These are phyloP conservation scores for Xerocomus amazonicus DNA, from an alignment of 1,284 basidiomycete genomes.

Conservation along the genomic window DNA sequence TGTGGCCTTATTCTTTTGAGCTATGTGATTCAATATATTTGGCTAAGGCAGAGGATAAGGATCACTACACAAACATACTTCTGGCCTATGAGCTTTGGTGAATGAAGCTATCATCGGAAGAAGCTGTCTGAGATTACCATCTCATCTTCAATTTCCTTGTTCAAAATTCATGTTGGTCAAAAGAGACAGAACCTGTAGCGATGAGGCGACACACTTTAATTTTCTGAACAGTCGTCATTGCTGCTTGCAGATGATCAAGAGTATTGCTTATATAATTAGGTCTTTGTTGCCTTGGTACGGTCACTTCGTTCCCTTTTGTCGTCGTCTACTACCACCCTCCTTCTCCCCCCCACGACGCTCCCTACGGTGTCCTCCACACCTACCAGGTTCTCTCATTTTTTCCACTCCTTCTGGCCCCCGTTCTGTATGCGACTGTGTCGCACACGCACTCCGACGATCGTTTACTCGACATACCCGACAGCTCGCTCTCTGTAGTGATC, in stretches of 20 bases:
- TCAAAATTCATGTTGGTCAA: conserved; percentile 11
- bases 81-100: conserved; percentile 42
- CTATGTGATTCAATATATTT: conserved; percentile 37
- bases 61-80: conserved; percentile 41
- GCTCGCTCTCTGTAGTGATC: conserved; percentile 31
- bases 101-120: conserved; percentile 14
- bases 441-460: conserved; percentile 32
- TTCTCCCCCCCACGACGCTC: not conserved
- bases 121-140: conserved; percentile 57
- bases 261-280: conserved; percentile 20
- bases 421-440: conserved; percentile 67
- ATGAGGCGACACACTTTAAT: conserved; percentile 61
- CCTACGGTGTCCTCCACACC: conserved; percentile 1
- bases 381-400: conserved; percentile 23
- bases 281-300: conserved; percentile 12
- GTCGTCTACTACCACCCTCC: not conserved
- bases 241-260: conserved; percentile 28
- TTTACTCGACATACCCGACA: conserved; percentile 18
- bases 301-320: conserved; percentile 4
- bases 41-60: conserved; percentile 3
- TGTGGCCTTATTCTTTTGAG: conserved; percentile 97
- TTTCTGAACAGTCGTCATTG: conserved; percentile 85
- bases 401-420: conserved; percentile 34
- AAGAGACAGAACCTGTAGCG: conserved; percentile 14
- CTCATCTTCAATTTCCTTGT: conserved; percentile 91